Base-by-base conservation (phyloP, 306 rosid species). In the Fagus crenata region DNA sequence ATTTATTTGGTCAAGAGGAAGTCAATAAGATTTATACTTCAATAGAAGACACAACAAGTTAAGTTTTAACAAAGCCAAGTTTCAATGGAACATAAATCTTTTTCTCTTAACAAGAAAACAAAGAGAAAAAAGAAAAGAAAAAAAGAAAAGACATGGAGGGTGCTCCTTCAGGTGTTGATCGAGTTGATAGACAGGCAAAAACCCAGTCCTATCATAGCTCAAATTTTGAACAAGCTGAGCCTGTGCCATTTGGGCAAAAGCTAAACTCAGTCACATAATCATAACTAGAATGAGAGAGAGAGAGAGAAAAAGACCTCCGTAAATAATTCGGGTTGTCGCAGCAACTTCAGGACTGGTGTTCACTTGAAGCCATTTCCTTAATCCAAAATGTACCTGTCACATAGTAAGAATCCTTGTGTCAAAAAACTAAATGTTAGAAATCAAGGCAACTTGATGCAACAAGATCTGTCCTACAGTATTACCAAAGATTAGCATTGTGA, bases 291-390 rank as follows among this genome's bases (percentile, higher is more conserved):
- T 13, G 54, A 0, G 40, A 46, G 13, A 17, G 4, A 22, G 46
- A 28, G 4, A 46, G 1, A 53, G 15, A 5, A 77, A 46, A 14
- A 12, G 51, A 85, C 88, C 88, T 79, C 88, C 88, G 28, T 85
- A 85, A 13, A 85, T 85, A 63, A 85, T 85, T 56, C 88, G 67
- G 67, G 81, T 82, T 40, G 74, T 39, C 35, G 84, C 86, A 31
- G 88, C 86, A 75, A 85, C 84, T 61, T 82, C 88, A 43, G 86
- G 74, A 74, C 79, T 79, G 55, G 60, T 39, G 12, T 85, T 85
- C 4, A 75, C 63, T 6, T 79, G 80, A 60, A 85, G 79, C 88
- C 88, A 85, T 78, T 82, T 82, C 84, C 88, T 85, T 60, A 85
- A 73, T 61, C 79, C 88, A 51, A 17, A 37, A 60, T 85, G 88